Evolutionary conservation across 116 monocot species (phyloP).

Genomic region (Dioscorea cayenensis): DNA sequence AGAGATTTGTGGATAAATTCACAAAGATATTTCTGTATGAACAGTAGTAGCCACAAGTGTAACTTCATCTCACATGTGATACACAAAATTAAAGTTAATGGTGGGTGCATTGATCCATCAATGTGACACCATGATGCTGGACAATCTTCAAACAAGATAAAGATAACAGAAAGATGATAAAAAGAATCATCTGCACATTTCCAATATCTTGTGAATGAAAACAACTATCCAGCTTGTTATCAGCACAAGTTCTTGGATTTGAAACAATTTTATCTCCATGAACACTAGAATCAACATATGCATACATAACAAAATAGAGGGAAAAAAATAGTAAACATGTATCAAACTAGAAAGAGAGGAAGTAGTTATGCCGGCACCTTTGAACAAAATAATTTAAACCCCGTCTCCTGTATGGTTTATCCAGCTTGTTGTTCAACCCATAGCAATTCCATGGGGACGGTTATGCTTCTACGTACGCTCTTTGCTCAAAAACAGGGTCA

Average conservation of each 20-base stretch:
- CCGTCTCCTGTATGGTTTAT: neutral
- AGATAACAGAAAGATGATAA: neutral
- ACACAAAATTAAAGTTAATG: no score
- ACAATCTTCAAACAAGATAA: neutral
- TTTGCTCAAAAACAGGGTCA: neutral
- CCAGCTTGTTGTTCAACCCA: neutral
- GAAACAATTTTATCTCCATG: constrained; percentile 10
- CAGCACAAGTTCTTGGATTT: constrained; percentile 16
- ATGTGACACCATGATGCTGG: neutral
- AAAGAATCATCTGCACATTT: constrained; percentile 36
- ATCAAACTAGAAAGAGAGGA: constrained; percentile 3
- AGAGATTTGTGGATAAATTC: no score
- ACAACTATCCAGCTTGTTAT: constrained; percentile 13
- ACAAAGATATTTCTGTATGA: no score
- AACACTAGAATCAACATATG: constrained; percentile 1
- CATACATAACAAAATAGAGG: neutral
- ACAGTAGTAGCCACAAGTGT: no score
- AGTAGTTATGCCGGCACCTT: neutral
- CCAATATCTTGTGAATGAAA: constrained; percentile 17
- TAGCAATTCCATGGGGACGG: neutral
- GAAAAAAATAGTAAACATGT: neutral
- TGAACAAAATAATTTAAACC: constrained; percentile 7
- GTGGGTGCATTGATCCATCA: no score
- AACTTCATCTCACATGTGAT: no score
- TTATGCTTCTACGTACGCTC: neutral